Conservation (phyloP, 2,329 filamentous ascomycete species). For the Ophiostoma ulmi region DNA sequence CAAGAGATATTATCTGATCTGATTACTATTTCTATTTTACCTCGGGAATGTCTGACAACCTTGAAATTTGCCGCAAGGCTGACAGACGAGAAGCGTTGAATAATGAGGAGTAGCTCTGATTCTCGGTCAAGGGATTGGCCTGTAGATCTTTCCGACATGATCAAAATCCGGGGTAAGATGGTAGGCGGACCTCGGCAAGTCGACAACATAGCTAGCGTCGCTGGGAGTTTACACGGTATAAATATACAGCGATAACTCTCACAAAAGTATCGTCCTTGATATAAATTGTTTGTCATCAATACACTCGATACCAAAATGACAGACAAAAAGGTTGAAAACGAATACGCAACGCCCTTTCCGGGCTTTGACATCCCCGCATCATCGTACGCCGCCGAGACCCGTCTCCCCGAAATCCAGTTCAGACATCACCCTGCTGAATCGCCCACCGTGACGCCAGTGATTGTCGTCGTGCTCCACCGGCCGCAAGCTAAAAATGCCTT, state of each 20-base stretch:
- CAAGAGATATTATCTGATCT: neutral
- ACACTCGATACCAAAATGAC: neutral
- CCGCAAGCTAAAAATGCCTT: conserved; percentile 65
- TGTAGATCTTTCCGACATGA: neutral
- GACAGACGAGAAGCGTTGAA: too few relatives aligned
- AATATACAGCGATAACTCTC: neutral
- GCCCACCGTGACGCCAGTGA: conserved; percentile 52
- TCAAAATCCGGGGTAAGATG: neutral
- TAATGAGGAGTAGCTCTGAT: neutral
- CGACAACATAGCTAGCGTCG: neutral
- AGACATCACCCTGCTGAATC: conserved; percentile 49
- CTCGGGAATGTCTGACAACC: neutral
- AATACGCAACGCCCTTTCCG: conserved; percentile 1
- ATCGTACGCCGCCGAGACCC: conserved; percentile 39
- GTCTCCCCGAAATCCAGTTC: conserved; percentile 43
- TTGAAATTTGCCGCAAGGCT: neutral
- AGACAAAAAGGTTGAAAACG: neutral
- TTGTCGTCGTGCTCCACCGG: conserved; percentile 60
- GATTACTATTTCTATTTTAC: neutral
- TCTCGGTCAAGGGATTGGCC: neutral
- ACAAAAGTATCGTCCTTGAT: too few relatives aligned
- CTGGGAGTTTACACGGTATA: neutral
- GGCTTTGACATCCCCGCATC: neutral
- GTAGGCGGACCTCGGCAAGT: neutral
- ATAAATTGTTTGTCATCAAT: neutral